Conservation (phyloP, 2,329 filamentous ascomycete genomes). For the Ramularia endophylla region DNA sequence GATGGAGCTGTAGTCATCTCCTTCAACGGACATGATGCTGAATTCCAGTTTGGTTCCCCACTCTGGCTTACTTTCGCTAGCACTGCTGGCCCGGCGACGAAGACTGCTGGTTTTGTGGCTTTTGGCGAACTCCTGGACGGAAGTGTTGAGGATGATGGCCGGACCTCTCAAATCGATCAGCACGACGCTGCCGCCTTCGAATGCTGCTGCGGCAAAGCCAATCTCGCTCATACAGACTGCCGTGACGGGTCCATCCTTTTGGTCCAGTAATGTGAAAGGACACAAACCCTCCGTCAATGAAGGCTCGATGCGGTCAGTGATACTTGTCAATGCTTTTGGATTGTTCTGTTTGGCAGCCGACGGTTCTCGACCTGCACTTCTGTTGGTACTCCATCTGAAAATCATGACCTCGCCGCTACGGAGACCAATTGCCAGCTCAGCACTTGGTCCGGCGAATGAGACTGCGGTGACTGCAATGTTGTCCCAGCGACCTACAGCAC, state of each 20-base stretch:
- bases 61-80: constrained; percentile 50
- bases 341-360: constrained; percentile 44
- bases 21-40: constrained; percentile 85
- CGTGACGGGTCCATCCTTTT: constrained; percentile 74
- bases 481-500: constrained; percentile 72
- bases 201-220: constrained; percentile 84
- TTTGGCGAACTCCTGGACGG: constrained; percentile 67
- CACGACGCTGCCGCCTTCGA: constrained; percentile 71
- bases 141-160: constrained; percentile 69
- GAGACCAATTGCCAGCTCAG: constrained; percentile 79
- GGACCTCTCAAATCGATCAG: constrained; percentile 87
- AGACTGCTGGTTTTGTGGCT: constrained; percentile 72
- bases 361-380: constrained; percentile 60
- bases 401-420: constrained; percentile 77
- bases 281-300: constrained; percentile 71
- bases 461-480: constrained; percentile 72
- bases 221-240: constrained; percentile 82
- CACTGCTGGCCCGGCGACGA: constrained; percentile 46
- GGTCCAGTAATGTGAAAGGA: constrained; percentile 74
- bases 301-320: constrained; percentile 66
- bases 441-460: constrained; percentile 72
- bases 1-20: constrained; percentile 93
- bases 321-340: constrained; percentile 58
- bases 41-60: constrained; percentile 83
- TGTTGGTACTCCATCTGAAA: constrained; percentile 83